A percentile compares a stretch with the other conserved stretches of the same genome.
phyloP scores from a whole-genome alignment of 2,329 filamentous ascomycete genomes.

The Diaporthe citriasiana region DNA sequence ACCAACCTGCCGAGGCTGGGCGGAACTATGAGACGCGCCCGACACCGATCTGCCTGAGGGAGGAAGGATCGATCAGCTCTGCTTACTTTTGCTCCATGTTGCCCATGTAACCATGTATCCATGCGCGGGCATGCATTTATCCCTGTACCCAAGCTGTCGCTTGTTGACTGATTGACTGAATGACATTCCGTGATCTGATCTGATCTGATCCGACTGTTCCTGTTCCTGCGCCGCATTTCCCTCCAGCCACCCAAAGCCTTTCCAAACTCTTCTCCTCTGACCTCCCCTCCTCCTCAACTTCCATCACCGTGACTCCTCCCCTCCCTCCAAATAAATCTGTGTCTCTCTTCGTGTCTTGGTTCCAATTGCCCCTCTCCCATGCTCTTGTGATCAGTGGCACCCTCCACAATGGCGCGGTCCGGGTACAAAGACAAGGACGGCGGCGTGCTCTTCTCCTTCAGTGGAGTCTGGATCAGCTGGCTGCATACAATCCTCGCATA shows the following conservation, averaged over 20 bases:
- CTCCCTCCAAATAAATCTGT: not conserved
- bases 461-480: slow-evolving; percentile 92
- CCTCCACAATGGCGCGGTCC: slow-evolving; percentile 55
- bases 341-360: not conserved
- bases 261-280: too few relatives aligned
- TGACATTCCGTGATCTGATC: slow-evolving; percentile 18
- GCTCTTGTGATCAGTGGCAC: slow-evolving; percentile 1
- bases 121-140: not conserved
- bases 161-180: slow-evolving; percentile 2
- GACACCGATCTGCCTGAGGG: not conserved
- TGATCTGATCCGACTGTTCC: not conserved
- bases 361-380: not conserved
- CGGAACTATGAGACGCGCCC: slow-evolving; percentile 19
- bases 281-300: not conserved
- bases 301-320: not conserved
- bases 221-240: slow-evolving; percentile 12
- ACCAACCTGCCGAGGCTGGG: slow-evolving; percentile 29
- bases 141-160: not conserved
- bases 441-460: slow-evolving; percentile 75
- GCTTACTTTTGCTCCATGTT: not conserved
- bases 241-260: not conserved
- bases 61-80: slow-evolving; percentile 18
- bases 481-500: slow-evolving; percentile 88
- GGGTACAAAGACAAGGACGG: slow-evolving; percentile 77
- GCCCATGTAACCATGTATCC: not conserved